Conservation (phyloP, 805 yeast genomes). For the Hanseniaspora singularis region DNA sequence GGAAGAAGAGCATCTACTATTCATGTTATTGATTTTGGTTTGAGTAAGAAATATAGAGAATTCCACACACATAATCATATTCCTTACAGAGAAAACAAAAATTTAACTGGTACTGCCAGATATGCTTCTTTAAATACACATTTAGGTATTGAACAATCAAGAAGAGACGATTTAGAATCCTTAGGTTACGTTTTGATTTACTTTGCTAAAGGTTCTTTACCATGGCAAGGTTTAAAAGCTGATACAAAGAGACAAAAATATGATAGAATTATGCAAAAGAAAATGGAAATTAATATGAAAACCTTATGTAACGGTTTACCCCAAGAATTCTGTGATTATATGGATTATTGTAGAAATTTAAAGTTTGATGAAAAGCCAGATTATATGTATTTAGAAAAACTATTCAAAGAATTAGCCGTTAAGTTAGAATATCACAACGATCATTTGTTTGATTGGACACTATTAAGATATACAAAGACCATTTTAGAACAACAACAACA, state of each 20-base stretch:
- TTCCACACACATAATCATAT: conserved; percentile 89
- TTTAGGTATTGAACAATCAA: conserved; percentile 88
- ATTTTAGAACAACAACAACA: conserved; percentile 27
- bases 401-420: conserved; percentile 78
- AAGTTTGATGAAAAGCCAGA: conserved; percentile 96
- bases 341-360: conserved; percentile 78
- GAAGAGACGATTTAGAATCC: conserved; percentile 93
- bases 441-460: conserved; percentile 94
- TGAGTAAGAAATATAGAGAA: conserved; percentile 87
- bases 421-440: conserved; percentile 85
- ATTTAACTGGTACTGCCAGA: conserved; percentile 94
- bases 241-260: conserved; percentile 94
- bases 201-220: conserved; percentile 88
- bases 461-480: conserved; percentile 33
- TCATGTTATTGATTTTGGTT: conserved; percentile 85
- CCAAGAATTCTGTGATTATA: conserved; percentile 72
- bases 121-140: conserved; percentile 93
- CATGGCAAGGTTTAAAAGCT: conserved; percentile 98
- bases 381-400: conserved; percentile 73
- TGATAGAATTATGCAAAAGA: conserved; percentile 90
- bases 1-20: conserved; percentile 93
- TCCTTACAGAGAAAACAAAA: conserved; percentile 91
- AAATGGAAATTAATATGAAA: conserved; percentile 79
- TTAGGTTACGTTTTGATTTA: conserved; percentile 89
- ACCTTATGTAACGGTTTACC: conserved; percentile 86